Percentiles rank a stretch among this genome's conserved stretches.
These are phyloP conservation scores for Fusarium sp. DNA, from an alignment of 2,329 filamentous ascomycete genomes.

Conservation along the genomic window DNA sequence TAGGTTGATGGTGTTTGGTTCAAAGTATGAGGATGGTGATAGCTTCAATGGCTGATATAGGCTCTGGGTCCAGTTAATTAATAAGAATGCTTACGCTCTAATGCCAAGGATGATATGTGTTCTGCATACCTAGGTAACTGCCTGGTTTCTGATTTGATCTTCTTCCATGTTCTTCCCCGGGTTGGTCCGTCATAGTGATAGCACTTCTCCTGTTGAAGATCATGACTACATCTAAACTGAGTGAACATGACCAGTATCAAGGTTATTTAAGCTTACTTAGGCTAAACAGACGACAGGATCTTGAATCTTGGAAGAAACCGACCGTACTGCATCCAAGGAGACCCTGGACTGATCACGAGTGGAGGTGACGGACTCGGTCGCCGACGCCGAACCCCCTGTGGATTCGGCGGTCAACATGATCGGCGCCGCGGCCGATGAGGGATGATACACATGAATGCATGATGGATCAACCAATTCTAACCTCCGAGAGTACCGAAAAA, in stretches of 20 bases:
- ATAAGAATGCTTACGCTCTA: not conserved
- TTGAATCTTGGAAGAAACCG: not conserved
- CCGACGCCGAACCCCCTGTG: conserved; percentile 21
- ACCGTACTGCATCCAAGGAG: not conserved
- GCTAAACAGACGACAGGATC: not conserved
- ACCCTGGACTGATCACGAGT: not conserved
- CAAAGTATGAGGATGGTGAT: not conserved
- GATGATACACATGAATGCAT: conserved; percentile 4
- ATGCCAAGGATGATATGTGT: too few species aligned
- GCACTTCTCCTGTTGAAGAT: not conserved
- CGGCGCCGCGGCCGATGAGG: conserved; percentile 24
- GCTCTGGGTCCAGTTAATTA: not conserved
- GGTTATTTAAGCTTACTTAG: not conserved
- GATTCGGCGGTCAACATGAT: conserved; percentile 19
- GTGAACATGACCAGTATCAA: not conserved
- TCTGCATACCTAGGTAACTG: too few species aligned
- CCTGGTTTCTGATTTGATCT: not conserved
- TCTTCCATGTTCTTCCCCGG: not conserved
- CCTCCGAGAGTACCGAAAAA: not conserved
- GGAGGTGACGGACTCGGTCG: conserved; percentile 26
- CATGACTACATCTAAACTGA: not conserved
- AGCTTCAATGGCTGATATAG: not conserved
- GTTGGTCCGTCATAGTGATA: not conserved
- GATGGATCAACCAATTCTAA: conserved; percentile 4
- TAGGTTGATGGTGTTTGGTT: not conserved